Evolutionary conservation across 257 asterid genomes (phyloP).

Genomic region (Solanum clarkiae): DNA sequence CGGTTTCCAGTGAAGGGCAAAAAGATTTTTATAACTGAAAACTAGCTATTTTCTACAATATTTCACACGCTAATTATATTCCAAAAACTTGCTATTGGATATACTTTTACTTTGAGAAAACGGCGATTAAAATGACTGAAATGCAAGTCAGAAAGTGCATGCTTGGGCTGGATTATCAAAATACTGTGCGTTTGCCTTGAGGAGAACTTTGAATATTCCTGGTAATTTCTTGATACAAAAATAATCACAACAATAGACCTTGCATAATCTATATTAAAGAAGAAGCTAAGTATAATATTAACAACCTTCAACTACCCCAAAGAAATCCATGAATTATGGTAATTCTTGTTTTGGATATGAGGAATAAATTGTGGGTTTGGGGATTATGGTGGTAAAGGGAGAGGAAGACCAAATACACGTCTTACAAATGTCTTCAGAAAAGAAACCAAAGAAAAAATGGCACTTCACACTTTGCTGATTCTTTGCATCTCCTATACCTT

Average conservation of each 20-base stretch:
- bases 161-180: neutral
- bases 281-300: neutral
- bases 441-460: neutral
- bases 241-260: neutral
- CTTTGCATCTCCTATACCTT: neutral
- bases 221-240: neutral
- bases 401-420: neutral
- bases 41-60: neutral
- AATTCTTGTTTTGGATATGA: neutral
- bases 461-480: neutral
- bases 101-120: neutral
- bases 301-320: neutral
- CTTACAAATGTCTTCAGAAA: neutral
- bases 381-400: neutral
- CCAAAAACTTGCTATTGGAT: neutral
- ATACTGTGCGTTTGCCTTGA: neutral
- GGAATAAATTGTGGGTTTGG: neutral
- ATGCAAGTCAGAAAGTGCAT: neutral
- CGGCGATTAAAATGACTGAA: neutral
- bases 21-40: neutral
- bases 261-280: neutral
- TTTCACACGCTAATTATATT: neutral
- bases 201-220: neutral
- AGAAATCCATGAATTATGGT: neutral
- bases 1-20: neutral